Conservation (phyloP, 805 yeast species). For the Saccharomyces kudriavzevii region DNA sequence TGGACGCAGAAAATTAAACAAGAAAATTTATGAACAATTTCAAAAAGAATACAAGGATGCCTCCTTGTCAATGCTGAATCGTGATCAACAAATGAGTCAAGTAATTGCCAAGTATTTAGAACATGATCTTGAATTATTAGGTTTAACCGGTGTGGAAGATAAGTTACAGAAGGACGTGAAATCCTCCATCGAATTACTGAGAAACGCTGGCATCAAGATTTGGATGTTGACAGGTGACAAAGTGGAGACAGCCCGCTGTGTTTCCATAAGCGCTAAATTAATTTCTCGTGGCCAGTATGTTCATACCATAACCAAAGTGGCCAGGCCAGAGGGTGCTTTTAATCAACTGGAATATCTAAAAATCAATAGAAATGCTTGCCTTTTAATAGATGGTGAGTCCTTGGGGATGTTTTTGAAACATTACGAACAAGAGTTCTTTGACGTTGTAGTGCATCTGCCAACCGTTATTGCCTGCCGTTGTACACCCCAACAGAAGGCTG, state of each 20-base stretch:
- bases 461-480: slow-evolving; percentile 98
- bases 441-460: slow-evolving; percentile 68
- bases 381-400: slow-evolving; percentile 91
- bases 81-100: slow-evolving; percentile 67
- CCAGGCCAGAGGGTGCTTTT: slow-evolving; percentile 54
- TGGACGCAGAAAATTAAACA: slow-evolving; percentile 67
- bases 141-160: slow-evolving; percentile 96
- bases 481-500: slow-evolving; percentile 97
- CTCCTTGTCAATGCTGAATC: slow-evolving; percentile 63
- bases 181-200: slow-evolving; percentile 78
- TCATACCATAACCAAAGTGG: slow-evolving; percentile 68
- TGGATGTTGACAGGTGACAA: slow-evolving; percentile 99
- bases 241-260: slow-evolving; percentile 97
- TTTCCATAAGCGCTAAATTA: slow-evolving; percentile 88
- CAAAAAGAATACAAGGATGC: slow-evolving; percentile 61
- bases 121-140: slow-evolving; percentile 73
- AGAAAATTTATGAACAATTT: slow-evolving; percentile 53
- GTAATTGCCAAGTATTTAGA: slow-evolving; percentile 68
- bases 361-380: slow-evolving; percentile 48
- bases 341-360: slow-evolving; percentile 66
- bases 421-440: slow-evolving; percentile 65
- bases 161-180: slow-evolving; percentile 87
- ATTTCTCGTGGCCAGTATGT: slow-evolving; percentile 91
- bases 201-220: slow-evolving; percentile 94
- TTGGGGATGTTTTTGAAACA: slow-evolving; percentile 57